Conservation (phyloP, 2,329 filamentous ascomycete genomes). For the Apiospora hydei region DNA sequence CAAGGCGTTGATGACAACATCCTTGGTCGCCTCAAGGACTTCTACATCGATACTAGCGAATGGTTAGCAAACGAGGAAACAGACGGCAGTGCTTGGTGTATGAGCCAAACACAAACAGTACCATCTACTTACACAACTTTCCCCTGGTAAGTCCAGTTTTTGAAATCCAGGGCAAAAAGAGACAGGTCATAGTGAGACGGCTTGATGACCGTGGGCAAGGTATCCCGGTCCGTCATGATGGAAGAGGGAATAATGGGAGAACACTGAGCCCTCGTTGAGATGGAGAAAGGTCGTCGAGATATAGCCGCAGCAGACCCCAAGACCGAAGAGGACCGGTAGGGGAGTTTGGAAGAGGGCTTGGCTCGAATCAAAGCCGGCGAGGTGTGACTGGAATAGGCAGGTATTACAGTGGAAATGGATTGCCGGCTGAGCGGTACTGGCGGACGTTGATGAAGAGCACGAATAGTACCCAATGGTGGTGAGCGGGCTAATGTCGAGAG, state of each 20-base stretch:
- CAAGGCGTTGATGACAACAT: conserved; percentile 85
- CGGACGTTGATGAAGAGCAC: not conserved
- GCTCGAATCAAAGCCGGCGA: not conserved
- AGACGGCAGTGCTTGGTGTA: not conserved
- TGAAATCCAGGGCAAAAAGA: conserved; percentile 82
- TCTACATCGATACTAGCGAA: conserved; percentile 72
- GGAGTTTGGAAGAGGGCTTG: not conserved
- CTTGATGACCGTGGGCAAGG: conserved; percentile 72
- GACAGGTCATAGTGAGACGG: conserved; percentile 87
- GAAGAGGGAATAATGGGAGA: conserved; percentile 43
- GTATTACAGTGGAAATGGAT: not conserved
- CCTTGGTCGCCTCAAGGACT: conserved; percentile 73
- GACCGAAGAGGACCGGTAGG: not conserved
- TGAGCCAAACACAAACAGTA: not conserved
- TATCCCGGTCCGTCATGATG: conserved; percentile 66
- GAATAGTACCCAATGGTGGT: too few relatives aligned
- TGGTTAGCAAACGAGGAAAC: conserved; percentile 21
- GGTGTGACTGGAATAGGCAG: conserved; percentile 2
- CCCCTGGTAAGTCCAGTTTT: conserved; percentile 79
- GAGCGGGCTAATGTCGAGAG: too few relatives aligned
- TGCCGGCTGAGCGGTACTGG: not conserved
- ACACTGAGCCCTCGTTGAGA: conserved; percentile 36
- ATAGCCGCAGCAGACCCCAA: not conserved
- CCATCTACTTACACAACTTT: conserved; percentile 64
- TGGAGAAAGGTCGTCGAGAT: conserved; percentile 35